Conservation (phyloP, 257 asterid species). For the Apocynum venetum region DNA sequence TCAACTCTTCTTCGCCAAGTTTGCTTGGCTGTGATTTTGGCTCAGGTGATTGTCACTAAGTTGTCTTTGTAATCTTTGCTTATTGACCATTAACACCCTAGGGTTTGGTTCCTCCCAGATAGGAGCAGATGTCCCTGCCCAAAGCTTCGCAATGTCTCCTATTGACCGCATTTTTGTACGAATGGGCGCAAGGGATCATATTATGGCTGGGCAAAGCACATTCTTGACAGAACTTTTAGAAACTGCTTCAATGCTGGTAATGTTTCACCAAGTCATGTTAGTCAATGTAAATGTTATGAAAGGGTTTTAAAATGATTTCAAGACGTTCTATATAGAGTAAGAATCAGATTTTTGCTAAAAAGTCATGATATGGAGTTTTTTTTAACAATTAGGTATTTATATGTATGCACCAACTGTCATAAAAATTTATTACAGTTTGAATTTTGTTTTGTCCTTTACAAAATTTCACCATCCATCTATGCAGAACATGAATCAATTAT, state of each 20-base stretch:
- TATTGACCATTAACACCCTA: conserved; percentile 21
- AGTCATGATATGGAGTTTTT: too few relatives aligned
- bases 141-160: conserved; percentile 66
- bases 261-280: conserved; percentile 14
- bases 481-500: neutral
- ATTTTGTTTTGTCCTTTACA: neutral
- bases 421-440: too few relatives aligned
- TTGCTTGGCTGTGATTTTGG: conserved; percentile 90
- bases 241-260: conserved; percentile 96
- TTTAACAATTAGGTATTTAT: too few relatives aligned
- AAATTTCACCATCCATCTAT: neutral
- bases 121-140: conserved; percentile 96
- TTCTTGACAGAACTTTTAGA: conserved; percentile 90
- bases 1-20: conserved; percentile 95
- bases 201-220: conserved; percentile 95
- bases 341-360: too few relatives aligned
- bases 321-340: too few relatives aligned
- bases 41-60: conserved; percentile 56
- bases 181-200: conserved; percentile 99
- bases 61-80: conserved; percentile 11
- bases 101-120: conserved; percentile 44
- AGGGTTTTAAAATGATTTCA: too few relatives aligned
- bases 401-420: too few relatives aligned
- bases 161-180: conserved; percentile 88
- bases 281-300: neutral